phyloP scores from a whole-genome alignment of 352 stramenopile genomes.

The Blastocystis sp. region DNA sequence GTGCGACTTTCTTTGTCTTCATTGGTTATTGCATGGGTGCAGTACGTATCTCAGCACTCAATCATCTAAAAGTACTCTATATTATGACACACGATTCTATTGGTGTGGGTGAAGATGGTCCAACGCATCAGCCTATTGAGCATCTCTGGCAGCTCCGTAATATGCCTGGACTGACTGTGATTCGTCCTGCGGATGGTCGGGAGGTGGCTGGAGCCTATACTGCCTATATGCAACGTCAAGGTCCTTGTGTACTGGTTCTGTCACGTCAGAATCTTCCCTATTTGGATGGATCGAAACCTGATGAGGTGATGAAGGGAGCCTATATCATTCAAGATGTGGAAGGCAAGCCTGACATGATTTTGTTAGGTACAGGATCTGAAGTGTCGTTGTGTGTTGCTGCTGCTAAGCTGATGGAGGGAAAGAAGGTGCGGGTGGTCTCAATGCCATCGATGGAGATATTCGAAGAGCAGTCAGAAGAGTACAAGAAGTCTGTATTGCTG shows the following conservation, averaged over 20 bases:
- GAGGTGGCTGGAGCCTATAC: slow-evolving; percentile 93
- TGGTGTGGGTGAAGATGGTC: slow-evolving; percentile 95
- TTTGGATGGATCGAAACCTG: slow-evolving; percentile 81
- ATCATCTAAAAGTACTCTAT: slow-evolving; percentile 91
- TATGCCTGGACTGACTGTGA: slow-evolving; percentile 96
- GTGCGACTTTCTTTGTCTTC: slow-evolving; percentile 99
- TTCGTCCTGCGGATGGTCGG: slow-evolving; percentile 93
- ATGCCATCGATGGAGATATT: slow-evolving; percentile 96
- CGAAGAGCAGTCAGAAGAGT: slow-evolving; percentile 88
- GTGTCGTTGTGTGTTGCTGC: slow-evolving; percentile 89
- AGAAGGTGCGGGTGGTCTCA: slow-evolving; percentile 88
- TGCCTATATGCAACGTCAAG: slow-evolving; percentile 76
- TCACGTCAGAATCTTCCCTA: slow-evolving; percentile 85
- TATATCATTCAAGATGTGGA: slow-evolving; percentile 79
- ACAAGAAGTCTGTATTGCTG: slow-evolving; percentile 90
- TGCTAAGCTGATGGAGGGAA: slow-evolving; percentile 82
- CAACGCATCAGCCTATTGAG: slow-evolving; percentile 98
- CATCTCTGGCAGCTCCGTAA: slow-evolving; percentile 89
- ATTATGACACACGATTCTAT: slow-evolving; percentile 99
- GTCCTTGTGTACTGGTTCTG: slow-evolving; percentile 88
- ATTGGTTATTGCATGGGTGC: slow-evolving; percentile 92
- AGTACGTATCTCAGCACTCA: slow-evolving; percentile 89
- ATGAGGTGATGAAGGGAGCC: slow-evolving; percentile 85
- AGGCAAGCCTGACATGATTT: slow-evolving; percentile 75
- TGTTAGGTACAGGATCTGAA: slow-evolving; percentile 86